Conservation (phyloP, 768 basidiomycete genomes). For the Boletus insuetus region DNA sequence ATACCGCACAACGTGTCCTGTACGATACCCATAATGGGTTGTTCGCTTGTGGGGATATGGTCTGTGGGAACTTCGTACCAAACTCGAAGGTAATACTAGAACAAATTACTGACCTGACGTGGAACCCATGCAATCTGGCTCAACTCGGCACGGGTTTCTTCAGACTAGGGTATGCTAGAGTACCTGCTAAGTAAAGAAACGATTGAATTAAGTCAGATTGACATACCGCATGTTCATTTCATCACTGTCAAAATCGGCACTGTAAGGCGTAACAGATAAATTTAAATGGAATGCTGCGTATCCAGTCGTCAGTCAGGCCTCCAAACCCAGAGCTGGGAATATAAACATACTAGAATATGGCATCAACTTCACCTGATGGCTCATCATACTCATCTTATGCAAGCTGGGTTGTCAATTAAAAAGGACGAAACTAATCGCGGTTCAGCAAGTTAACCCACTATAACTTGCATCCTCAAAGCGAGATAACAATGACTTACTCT, state of each 20-base stretch:
- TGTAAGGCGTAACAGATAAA: constrained; percentile 97
- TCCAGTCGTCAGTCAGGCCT: constrained; percentile 16
- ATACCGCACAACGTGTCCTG: constrained; percentile 98
- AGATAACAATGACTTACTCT: constrained; percentile 77
- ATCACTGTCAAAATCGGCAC: constrained; percentile 99
- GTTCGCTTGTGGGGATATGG: constrained; percentile 98
- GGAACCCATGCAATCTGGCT: constrained; percentile 99
- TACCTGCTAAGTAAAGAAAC: constrained; percentile 5
- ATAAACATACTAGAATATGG: constrained; percentile 86
- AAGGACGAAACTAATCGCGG: constrained; percentile 36
- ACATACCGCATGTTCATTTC: constrained; percentile 99
- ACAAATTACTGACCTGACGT: constrained; percentile 62
- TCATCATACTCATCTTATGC: constrained; percentile 99
- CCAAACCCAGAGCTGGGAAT: neutral
- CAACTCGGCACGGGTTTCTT: constrained; percentile 97
- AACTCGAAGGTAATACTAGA: neutral
- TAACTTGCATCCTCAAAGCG: neutral
- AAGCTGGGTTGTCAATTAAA: constrained; percentile 98
- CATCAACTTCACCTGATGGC: constrained; percentile 95
- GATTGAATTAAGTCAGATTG: neutral
- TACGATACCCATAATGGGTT: constrained; percentile 99
- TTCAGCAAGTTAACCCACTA: neutral
- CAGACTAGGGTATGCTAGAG: constrained; percentile 89
- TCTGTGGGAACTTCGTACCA: constrained; percentile 46
- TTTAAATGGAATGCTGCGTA: constrained; percentile 89